Evolutionary conservation across 2,329 filamentous ascomycete species (phyloP), one percentile per base, ranked within the genome.

Genomic region (Alternaria rosae): DNA sequence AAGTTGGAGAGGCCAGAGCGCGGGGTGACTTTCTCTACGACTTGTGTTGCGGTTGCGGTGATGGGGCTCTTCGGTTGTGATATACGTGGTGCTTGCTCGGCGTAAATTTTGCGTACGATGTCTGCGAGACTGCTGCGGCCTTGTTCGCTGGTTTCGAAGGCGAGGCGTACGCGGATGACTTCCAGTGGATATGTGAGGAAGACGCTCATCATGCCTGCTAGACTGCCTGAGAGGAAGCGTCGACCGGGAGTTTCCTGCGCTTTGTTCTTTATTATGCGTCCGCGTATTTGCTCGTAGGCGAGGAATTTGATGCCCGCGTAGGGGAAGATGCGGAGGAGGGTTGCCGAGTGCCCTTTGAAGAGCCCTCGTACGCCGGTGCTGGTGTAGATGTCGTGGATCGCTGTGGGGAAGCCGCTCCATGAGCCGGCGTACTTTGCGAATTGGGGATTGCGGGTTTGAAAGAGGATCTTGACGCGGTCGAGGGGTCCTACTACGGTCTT

Each of bases 291-390:
- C 79, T 99, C 95, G 82, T 99, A 99, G 47, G 94, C 94, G 43
- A 99, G 87, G 76, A 99, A 99, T 76, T 99, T 99, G 81, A 98
- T 97, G 47, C 92, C 94, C 15, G 94, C 95, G 79, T 99, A 99
- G 6, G 95, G 95, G 73, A 98, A 99, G 66, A 99, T 97, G 67
- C 95, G 90, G 54, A 98, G 85, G 3, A 99, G 84, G 0, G 95
- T 99, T 3, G 94, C 95, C 5, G 93, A 97, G 79, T 99, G 95
- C 7, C 95, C 95, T 54, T 95, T 91, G 81, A 93, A 99, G 7
- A 99, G 85, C 1, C 95, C 95, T 11, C 84, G 78, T 2, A 87
- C 68, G 38, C 95, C 95, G 65, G 96, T 91, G 47, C 88, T 84
- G 23, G 79, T 82, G 72, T 95, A 92, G 66, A 99, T 98, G 72